A percentile compares a stretch with the other conserved stretches of the same genome.
Evolutionary conservation across 257 asterid genomes (phyloP).

Genomic region (Forsythia viridissima): DNA sequence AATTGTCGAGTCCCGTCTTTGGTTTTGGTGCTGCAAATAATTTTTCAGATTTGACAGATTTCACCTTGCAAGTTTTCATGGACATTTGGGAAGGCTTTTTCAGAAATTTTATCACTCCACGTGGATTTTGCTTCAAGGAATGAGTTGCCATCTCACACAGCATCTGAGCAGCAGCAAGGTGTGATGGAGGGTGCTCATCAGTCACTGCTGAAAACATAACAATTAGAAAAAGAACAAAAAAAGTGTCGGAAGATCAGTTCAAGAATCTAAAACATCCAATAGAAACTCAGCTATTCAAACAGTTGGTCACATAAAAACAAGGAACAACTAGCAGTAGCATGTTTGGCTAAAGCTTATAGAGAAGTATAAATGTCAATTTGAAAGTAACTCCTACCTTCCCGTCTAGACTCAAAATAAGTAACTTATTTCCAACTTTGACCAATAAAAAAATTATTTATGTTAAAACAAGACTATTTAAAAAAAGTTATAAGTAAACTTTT

Average conservation of each 20-base stretch:
- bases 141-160: conserved; percentile 57
- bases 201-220: neutral
- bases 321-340: neutral
- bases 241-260: neutral
- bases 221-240: conserved; percentile 1
- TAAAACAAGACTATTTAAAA: neutral
- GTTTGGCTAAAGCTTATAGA: neutral
- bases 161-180: conserved; percentile 73
- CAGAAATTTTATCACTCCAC: conserved; percentile 31
- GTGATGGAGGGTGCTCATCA: conserved; percentile 48
- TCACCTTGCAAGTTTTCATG: conserved; percentile 53
- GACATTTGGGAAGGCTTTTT: conserved; percentile 49
- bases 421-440: neutral
- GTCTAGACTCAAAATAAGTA: neutral
- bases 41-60: conserved; percentile 45
- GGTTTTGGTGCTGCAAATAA: conserved; percentile 40
- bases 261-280: neutral
- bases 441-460: neutral
- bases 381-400: neutral
- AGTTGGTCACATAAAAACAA: neutral
- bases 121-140: conserved; percentile 39
- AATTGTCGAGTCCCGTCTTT: conserved; percentile 31
- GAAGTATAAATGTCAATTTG: neutral
- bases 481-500: neutral
- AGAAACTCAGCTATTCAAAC: neutral